phyloP scores from a whole-genome alignment of 805 yeast genomes.

The Kurtzmaniella fragi region DNA sequence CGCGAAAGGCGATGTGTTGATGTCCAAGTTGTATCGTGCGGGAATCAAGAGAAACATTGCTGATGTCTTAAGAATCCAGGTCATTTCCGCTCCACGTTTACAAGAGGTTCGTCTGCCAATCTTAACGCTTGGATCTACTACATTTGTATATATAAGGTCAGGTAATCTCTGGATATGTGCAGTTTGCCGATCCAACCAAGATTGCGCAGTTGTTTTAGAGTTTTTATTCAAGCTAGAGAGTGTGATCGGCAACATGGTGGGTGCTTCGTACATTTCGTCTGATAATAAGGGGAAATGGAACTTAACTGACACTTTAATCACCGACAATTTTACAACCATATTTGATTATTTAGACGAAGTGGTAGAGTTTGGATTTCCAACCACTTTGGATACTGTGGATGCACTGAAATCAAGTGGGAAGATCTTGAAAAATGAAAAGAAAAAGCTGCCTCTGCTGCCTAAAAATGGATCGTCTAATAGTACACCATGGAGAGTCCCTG shows the following conservation, averaged over 20 bases:
- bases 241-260: constrained; percentile 6
- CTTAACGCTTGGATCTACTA: constrained; percentile 86
- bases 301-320: constrained; percentile 37
- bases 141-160: constrained; percentile 72
- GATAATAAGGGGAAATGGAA: constrained; percentile 5
- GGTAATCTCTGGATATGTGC: constrained; percentile 75
- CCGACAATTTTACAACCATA: constrained; percentile 60
- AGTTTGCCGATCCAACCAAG: constrained; percentile 84
- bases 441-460: constrained; percentile 1
- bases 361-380: constrained; percentile 75
- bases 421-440: constrained; percentile 2
- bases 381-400: constrained; percentile 44
- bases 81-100: constrained; percentile 43
- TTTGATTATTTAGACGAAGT: constrained; percentile 77
- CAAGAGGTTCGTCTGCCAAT: constrained; percentile 34
- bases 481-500: constrained; percentile 61
- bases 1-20: constrained; percentile 75
- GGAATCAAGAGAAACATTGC: constrained; percentile 74
- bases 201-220: constrained; percentile 76
- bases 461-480: constrained; percentile 4
- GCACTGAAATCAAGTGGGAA: neutral
- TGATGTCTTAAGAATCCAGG: constrained; percentile 90
- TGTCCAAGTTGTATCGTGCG: constrained; percentile 68
- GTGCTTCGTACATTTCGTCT: neutral
- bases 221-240: constrained; percentile 59